A percentile compares a stretch with the other conserved stretches of the same genome.
These are phyloP conservation scores for Boletus semigastroideus DNA, from an alignment of 1,284 basidiomycete species.

Conservation along the genomic window DNA sequence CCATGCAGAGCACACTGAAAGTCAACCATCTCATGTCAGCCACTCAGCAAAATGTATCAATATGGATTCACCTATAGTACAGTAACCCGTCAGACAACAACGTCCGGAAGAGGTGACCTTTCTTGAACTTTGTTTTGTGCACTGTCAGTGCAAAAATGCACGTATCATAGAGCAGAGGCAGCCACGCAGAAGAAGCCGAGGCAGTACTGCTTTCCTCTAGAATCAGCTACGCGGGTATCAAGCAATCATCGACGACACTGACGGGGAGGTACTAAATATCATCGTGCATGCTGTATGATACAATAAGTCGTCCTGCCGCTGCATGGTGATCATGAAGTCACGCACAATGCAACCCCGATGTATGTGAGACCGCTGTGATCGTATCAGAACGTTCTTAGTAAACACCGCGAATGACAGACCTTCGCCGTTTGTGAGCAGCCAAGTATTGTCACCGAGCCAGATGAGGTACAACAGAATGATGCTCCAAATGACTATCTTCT, in stretches of 20 bases:
- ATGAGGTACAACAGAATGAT: constrained; percentile 29
- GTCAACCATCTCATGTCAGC: not conserved
- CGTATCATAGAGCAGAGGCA: constrained; percentile 48
- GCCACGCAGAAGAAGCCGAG: constrained; percentile 45
- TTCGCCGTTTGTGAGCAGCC: constrained; percentile 35
- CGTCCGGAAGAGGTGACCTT: constrained; percentile 33
- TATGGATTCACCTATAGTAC: constrained; percentile 41
- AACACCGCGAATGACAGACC: constrained; percentile 13
- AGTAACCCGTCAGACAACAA: constrained; percentile 44
- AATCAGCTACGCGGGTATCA: not conserved
- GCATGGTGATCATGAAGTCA: not conserved
- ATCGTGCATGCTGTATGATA: constrained; percentile 39
- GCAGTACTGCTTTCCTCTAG: constrained; percentile 24
- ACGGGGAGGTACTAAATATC: constrained; percentile 32
- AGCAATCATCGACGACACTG: not conserved
- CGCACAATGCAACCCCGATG: constrained; percentile 14
- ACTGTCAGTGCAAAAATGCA: constrained; percentile 40
- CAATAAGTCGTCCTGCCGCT: not conserved
- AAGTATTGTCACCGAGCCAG: constrained; percentile 40
- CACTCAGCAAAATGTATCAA: not conserved
- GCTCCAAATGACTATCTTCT: constrained; percentile 23
- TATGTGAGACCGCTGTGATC: constrained; percentile 20
- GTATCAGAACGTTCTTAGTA: not conserved
- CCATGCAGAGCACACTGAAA: constrained; percentile 42
- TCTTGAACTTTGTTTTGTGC: constrained; percentile 27